Conservation (phyloP, 306 rosid species). For the Medicago arabica region DNA sequence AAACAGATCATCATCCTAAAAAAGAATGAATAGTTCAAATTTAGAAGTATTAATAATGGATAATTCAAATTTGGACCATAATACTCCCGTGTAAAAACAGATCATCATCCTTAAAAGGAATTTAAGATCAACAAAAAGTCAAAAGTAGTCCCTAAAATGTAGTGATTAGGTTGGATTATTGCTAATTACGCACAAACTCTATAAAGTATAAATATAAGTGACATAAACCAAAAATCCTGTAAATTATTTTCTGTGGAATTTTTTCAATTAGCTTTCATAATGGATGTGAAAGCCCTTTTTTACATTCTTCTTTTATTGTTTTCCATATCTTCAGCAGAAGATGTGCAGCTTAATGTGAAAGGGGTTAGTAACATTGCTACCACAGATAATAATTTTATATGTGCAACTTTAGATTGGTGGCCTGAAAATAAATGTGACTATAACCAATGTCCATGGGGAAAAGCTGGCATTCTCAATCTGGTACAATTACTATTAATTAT, state of each 20-base stretch:
- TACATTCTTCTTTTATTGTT: slow-evolving; percentile 28
- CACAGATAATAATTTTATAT: slow-evolving; percentile 62
- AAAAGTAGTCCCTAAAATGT: background rate
- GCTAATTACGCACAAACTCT: background rate
- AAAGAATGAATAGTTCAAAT: too few species aligned
- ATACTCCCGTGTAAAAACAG: too few species aligned
- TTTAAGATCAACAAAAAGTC: background rate
- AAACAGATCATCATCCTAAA: too few species aligned
- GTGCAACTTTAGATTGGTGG: slow-evolving; percentile 85
- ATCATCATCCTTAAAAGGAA: too few species aligned
- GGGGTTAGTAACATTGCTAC: slow-evolving; percentile 51
- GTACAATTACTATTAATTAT: slow-evolving; percentile 25
- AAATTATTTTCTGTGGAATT: background rate
- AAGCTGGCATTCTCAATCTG: slow-evolving; percentile 57
- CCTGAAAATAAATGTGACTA: slow-evolving; percentile 67
- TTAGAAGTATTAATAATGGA: too few species aligned
- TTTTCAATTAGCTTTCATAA: background rate
- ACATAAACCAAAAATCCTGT: background rate
- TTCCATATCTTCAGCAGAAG: slow-evolving; percentile 39
- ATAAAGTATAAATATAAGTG: slow-evolving; percentile 2
- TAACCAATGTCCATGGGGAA: slow-evolving; percentile 63
- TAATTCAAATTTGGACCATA: too few species aligned
- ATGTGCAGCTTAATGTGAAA: slow-evolving; percentile 46
- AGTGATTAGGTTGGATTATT: background rate
- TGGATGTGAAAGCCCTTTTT: slow-evolving; percentile 40